phyloP scores from a whole-genome alignment of 1,284 basidiomycete species.

The Cryptococcus amylolentus region DNA sequence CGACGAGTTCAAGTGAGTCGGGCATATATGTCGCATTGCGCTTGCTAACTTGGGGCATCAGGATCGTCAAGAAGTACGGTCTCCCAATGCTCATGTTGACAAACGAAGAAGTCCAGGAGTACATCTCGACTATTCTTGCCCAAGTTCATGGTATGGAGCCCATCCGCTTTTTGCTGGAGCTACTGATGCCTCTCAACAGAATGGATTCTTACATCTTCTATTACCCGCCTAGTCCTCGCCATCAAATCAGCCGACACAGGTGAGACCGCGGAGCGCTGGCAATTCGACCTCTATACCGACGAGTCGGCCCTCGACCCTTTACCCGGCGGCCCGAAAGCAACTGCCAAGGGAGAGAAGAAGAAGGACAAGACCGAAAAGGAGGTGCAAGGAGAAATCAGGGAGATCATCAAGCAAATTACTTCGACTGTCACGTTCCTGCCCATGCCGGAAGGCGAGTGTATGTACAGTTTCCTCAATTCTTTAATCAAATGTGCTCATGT shows the following conservation, averaged over 20 bases:
- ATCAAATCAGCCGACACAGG: constrained; percentile 93
- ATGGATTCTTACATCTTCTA: constrained; percentile 85
- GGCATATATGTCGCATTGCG: neutral
- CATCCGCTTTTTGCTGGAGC: neutral
- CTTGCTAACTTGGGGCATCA: constrained; percentile 38
- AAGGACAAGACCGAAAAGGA: constrained; percentile 69
- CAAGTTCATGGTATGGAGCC: constrained; percentile 77
- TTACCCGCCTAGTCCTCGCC: constrained; percentile 88
- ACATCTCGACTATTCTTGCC: constrained; percentile 82
- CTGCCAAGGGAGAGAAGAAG: constrained; percentile 16
- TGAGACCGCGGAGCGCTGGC: constrained; percentile 92
- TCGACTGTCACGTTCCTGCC: constrained; percentile 94
- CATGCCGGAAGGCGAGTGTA: constrained; percentile 88
- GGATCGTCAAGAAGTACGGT: constrained; percentile 98
- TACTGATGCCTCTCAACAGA: constrained; percentile 53
- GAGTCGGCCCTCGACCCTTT: constrained; percentile 24
- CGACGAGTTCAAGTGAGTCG: constrained; percentile 71
- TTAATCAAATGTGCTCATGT: neutral
- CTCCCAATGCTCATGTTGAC: constrained; percentile 92
- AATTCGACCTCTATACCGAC: constrained; percentile 87
- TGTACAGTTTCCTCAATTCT: constrained; percentile 49
- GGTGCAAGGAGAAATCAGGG: constrained; percentile 94
- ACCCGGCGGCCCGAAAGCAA: constrained; percentile 11
- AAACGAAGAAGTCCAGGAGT: constrained; percentile 86
- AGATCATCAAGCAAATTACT: constrained; percentile 97